Evolutionary conservation across 1,284 basidiomycete species (phyloP).

Genomic region (Phaffia rhodozyma): DNA sequence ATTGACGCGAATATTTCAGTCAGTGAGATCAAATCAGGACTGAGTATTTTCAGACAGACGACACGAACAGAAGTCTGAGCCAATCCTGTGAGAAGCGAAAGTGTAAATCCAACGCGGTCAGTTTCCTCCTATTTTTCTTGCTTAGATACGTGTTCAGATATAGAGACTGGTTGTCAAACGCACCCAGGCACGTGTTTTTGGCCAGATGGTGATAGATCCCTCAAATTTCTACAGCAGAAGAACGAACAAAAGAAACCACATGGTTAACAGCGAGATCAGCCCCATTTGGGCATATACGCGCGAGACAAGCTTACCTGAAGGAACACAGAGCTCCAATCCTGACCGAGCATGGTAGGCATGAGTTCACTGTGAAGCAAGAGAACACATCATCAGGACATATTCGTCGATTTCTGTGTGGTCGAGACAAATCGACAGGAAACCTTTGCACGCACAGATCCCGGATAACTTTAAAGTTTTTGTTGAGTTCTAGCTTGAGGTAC

Average conservation of each 20-base stretch:
- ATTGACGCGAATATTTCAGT: too few relatives aligned
- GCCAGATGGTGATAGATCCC: conserved; percentile 55
- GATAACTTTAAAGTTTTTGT: conserved; percentile 92
- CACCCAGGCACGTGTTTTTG: conserved; percentile 55
- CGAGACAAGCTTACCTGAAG: conserved; percentile 64
- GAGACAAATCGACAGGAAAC: conserved; percentile 31
- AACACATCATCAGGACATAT: not conserved
- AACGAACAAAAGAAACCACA: not conserved
- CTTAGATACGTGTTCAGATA: conserved; percentile 64
- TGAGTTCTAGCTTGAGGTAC: conserved; percentile 84
- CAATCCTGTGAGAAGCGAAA: not conserved
- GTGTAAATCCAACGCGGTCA: conserved; percentile 67
- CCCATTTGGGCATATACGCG: conserved; percentile 45
- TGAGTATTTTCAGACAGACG: not conserved
- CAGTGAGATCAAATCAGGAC: too few relatives aligned
- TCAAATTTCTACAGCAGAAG: conserved; percentile 26
- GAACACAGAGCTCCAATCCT: conserved; percentile 88
- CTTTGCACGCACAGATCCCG: conserved; percentile 60
- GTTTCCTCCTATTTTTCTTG: too few relatives aligned
- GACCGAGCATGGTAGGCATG: conserved; percentile 71
- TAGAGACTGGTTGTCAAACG: conserved; percentile 25
- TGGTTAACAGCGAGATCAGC: not conserved
- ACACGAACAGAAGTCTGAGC: not conserved
- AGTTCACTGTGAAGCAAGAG: conserved; percentile 18
- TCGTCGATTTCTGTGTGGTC: not conserved